Evolutionary conservation across 2,329 filamentous ascomycete species (phyloP), one percentile per base, ranked within the genome.

Genomic region (Gremmenia infestans): DNA sequence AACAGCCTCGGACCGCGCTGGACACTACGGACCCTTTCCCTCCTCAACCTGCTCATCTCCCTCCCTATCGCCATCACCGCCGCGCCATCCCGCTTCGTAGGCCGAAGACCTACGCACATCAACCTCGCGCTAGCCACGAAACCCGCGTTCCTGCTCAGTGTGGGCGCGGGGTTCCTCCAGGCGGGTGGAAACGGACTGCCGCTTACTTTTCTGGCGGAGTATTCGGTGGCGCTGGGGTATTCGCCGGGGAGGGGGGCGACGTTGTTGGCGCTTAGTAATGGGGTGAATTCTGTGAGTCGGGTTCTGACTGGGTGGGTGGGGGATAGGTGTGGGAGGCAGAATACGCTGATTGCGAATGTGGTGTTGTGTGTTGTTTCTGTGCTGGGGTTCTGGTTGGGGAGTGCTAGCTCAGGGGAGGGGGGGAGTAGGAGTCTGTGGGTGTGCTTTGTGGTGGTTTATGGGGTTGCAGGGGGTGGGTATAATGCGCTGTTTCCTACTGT

Each of bases 151-250:
- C 52, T 75, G 36, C 68, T 76, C 40, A 72, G 72, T 28, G 71
- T 71, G n/a, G 58, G 72, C 1, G 74, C 73, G 1, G 73, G 72
- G 2, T 73, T 76, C 14, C 52, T 68, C 1, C 63, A 78, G 65
- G 72, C 77, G 0, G 73, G 76, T 46, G 76, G 74, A 4, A 73
- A 76, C 45, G 71, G 73, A 50, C 71, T 77, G 9, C 77, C 77
- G 0, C 68, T 78, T n/a, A 72, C 72, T 0, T 80, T 79, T 56
- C 70, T 79, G 40, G 71, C 76, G 0, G 75, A 76, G 14, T 80
- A 78, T 60, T 74, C 72, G 8, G 72, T 76, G 2, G 68, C 70
- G 0, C 62, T 80, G 2, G 77, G 78, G 0, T 71, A 73, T 54
- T 70, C 68, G 0, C 67, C 74, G 4, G 65, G 68, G 9, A 69